These are phyloP conservation scores for Nymphaea thermarum DNA, from an alignment of 164 flowering plant species.

Conservation along the genomic window DNA sequence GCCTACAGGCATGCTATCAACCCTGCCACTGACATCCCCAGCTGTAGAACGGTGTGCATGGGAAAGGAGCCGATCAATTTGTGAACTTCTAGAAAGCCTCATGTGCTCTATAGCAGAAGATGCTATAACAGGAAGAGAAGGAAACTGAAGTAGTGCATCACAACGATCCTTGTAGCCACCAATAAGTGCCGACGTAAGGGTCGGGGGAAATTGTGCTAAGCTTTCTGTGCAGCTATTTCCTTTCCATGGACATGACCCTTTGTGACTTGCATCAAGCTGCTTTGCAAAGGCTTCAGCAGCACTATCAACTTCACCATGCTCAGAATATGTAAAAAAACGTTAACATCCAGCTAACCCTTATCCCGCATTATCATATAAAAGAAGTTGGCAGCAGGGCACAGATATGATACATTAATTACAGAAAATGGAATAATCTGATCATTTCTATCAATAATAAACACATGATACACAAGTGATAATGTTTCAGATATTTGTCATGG, in stretches of 20 bases:
- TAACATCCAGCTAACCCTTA: too few relatives aligned
- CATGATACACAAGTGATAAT: too few relatives aligned
- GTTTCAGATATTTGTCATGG: too few relatives aligned
- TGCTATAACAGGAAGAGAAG: conserved; percentile 68
- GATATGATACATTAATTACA: too few relatives aligned
- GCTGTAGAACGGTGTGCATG: conserved; percentile 25
- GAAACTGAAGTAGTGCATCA: conserved; percentile 89
- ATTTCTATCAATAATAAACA: too few relatives aligned
- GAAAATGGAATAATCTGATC: too few relatives aligned
- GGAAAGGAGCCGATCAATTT: conserved; percentile 65
- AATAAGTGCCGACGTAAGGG: conserved; percentile 85
- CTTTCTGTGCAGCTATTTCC: conserved; percentile 97
- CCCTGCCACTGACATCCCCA: conserved; percentile 44
- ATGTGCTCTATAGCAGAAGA: conserved; percentile 73
- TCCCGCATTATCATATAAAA: too few relatives aligned
- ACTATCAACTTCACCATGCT: conserved; percentile 44
- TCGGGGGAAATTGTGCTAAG: conserved; percentile 95
- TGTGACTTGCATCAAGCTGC: conserved; percentile 72
- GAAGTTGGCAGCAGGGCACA: too few relatives aligned
- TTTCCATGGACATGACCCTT: conserved; percentile 70
- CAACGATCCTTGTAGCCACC: conserved; percentile 96
- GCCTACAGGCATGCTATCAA: conserved; percentile 38
- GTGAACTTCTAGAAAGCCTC: conserved; percentile 48
- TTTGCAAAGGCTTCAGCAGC: conserved; percentile 63
- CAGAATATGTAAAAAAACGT: background rate